Percentiles rank a stretch among this genome's conserved stretches.
Evolutionary conservation across 257 asterid genomes (phyloP).

Genomic region (Capsicum pubescens): DNA sequence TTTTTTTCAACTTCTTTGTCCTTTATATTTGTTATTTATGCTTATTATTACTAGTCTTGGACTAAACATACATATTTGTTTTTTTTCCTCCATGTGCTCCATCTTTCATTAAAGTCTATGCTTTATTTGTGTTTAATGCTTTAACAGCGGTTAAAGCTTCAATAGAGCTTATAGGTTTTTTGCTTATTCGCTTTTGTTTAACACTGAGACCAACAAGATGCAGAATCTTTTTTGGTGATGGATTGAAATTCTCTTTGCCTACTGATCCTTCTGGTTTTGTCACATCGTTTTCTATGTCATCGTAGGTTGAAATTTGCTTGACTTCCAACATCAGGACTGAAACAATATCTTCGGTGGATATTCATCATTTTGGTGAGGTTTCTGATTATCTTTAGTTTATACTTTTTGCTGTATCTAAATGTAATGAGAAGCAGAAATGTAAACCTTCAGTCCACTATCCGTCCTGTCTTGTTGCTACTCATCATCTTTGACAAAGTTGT

Average conservation of each 20-base stretch:
- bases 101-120: background rate
- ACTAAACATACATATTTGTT: background rate
- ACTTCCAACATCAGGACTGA: slow-evolving; percentile 88
- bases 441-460: background rate
- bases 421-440: background rate
- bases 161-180: background rate
- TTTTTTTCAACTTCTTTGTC: background rate
- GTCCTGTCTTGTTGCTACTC: background rate
- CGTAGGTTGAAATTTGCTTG: slow-evolving; percentile 96
- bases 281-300: slow-evolving; percentile 20
- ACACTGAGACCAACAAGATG: background rate
- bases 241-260: background rate
- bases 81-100: background rate
- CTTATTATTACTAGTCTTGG: background rate
- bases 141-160: background rate
- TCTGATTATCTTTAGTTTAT: slow-evolving; percentile 24
- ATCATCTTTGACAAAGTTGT: background rate
- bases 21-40: background rate
- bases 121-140: background rate
- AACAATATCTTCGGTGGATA: slow-evolving; percentile 79
- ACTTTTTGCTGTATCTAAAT: slow-evolving; percentile 17
- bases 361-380: slow-evolving; percentile 91
- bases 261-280: slow-evolving; percentile 19
- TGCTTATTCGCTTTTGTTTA: background rate
- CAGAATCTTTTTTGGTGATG: slow-evolving; percentile 9